Evolutionary conservation across 371 early-diverging fungal genomes (phyloP), one percentile per base, ranked within the genome.

Genomic region (Phascolomyces articulosus): DNA sequence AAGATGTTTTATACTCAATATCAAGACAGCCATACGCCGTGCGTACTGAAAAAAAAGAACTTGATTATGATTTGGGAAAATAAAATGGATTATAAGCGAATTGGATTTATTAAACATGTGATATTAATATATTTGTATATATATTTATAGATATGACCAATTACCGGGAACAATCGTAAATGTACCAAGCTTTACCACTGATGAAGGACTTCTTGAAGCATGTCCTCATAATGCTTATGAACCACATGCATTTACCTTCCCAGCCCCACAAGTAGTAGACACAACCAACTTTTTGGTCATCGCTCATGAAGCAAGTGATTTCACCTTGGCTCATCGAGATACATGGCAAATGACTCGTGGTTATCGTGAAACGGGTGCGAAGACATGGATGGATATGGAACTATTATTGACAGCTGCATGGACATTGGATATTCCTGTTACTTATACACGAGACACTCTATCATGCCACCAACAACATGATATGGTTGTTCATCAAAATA

Each of bases 311-410:
- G 78, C 81, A 41, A 72, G 81, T 57, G 78, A 80, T 56, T 80
- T 80, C 51, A 78, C 72, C 0, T 65, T 80, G 47, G 81, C 78
- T 20, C 76, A 80, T 31, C 70, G 81, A n/a, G 78, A 78, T 56
- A 80, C 81, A 20, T 80, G 81, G 81, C 69, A 71, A 54, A 47
- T 70, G 21, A 67, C 72, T 0, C 67, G 66, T 56, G 81, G 78
- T 1, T 80, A 75, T 28, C 70, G 81, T 23, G 81, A 80, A 53
- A 68, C 65, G 27, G 78, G 78, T 21, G 81, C 76, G 7, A 66
- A 62, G 60, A 69, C 78, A 47, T 78, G 81, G 81, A 67, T 78
- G 67, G 81, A 80, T 68, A 73, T 78, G 63, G 81, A 80, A 47
- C 67, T 80, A 15, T 58, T 80, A 21, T 68, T 73, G 59, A 80